These are phyloP conservation scores for Paxillus ammoniavirescens DNA, from an alignment of 768 basidiomycete species.

Conservation along the genomic window DNA sequence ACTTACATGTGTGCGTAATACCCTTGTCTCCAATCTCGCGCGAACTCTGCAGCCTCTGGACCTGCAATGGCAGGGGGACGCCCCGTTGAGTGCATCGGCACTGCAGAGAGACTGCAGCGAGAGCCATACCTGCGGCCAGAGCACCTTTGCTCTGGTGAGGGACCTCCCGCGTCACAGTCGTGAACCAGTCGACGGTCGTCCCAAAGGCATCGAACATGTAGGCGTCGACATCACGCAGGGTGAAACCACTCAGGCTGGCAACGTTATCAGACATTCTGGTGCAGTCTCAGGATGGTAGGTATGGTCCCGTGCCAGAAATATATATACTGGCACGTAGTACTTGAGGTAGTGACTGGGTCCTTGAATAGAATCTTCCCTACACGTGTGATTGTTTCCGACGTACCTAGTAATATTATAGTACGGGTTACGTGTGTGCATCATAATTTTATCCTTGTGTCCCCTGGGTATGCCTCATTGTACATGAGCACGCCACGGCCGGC, in stretches of 20 bases:
- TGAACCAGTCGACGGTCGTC: conserved; percentile 47
- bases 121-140: conserved; percentile 13
- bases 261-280: not conserved
- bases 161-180: conserved; percentile 20
- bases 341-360: no score
- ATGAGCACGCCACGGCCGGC: no score
- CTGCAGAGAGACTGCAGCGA: no score
- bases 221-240: conserved; percentile 34
- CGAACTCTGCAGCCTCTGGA: conserved; percentile 38
- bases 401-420: no score
- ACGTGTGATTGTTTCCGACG: no score
- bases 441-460: no score
- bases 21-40: conserved; percentile 54
- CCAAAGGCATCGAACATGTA: conserved; percentile 52
- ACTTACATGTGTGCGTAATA: conserved; percentile 36
- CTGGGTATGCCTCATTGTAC: no score
- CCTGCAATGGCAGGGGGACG: conserved; percentile 6
- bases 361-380: no score
- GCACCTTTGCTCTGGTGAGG: conserved; percentile 10
- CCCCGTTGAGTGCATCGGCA: not conserved
- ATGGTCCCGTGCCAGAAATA: no score
- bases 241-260: not conserved
- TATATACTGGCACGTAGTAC: no score
- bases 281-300: not conserved
- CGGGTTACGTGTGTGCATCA: no score